Evolutionary conservation across 768 basidiomycete species (phyloP).

Genomic region (Xerocomus brunneocitrinus): DNA sequence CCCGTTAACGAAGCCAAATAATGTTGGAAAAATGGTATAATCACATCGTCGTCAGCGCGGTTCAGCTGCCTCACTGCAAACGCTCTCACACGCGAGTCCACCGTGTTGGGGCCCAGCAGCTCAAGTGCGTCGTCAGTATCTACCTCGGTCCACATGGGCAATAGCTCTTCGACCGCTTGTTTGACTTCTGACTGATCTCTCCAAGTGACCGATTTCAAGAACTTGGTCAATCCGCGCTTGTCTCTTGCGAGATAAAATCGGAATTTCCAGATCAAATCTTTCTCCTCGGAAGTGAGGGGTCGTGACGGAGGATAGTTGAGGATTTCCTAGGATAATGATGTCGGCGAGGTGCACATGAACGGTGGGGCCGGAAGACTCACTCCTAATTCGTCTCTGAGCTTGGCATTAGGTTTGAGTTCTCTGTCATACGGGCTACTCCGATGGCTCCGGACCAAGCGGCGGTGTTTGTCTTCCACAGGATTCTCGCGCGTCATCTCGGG

Average conservation of each 20-base stretch:
- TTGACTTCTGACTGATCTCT: slow-evolving; percentile 93
- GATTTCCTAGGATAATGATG: slow-evolving; percentile 57
- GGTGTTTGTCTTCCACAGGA: slow-evolving; percentile 95
- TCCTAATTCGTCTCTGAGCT: slow-evolving; percentile 87
- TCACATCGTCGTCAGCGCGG: slow-evolving; percentile 90
- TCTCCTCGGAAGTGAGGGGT: slow-evolving; percentile 82
- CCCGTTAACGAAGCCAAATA: not conserved
- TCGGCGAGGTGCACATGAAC: not conserved
- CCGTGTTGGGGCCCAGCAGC: slow-evolving; percentile 82
- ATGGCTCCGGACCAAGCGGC: slow-evolving; percentile 90
- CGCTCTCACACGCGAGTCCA: slow-evolving; percentile 87
- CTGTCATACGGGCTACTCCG: slow-evolving; percentile 91
- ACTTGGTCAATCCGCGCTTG: slow-evolving; percentile 93
- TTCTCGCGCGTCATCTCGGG: slow-evolving; percentile 91
- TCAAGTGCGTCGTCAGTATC: slow-evolving; percentile 97
- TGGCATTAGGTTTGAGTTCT: slow-evolving; percentile 95
- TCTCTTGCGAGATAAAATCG: slow-evolving; percentile 94
- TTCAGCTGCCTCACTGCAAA: slow-evolving; percentile 92
- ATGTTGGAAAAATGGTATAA: slow-evolving; percentile 17
- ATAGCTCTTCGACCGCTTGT: slow-evolving; percentile 92
- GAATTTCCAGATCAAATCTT: slow-evolving; percentile 97
- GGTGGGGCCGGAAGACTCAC: slow-evolving; percentile 41
- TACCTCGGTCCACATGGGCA: slow-evolving; percentile 96
- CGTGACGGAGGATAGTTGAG: slow-evolving; percentile 90
- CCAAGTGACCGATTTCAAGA: slow-evolving; percentile 97